Evolutionary conservation across 176 grass and related monocot species (phyloP), one percentile per base, ranked within the genome.

Genomic region (Pharus latifolius): DNA sequence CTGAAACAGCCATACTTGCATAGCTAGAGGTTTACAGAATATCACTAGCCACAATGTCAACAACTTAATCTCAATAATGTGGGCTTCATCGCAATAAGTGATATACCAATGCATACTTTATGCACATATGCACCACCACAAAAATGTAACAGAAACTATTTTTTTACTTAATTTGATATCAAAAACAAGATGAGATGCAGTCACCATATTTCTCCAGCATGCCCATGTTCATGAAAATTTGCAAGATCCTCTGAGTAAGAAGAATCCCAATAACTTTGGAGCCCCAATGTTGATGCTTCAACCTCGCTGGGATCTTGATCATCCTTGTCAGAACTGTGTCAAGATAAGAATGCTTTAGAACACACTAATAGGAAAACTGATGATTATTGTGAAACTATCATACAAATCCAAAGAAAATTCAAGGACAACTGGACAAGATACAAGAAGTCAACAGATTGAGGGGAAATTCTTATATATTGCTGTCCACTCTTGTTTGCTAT

Each of bases 131-230:
- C n/a, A n/a, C n/a, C n/a, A n/a, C n/a, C n/a, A n/a, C n/a, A n/a
- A n/a, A n/a, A n/a, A n/a, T n/a, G n/a, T n/a, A n/a, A n/a, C n/a
- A n/a, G n/a, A n/a, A 26, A 58, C 14, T 17, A 65, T 20, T 69
- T 29, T 7, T 44, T 56, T 73, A 52, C 1, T 28, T 28, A 32
- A 18, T 29, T n/a, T 30, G 20, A 22, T 42, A 34, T 65, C 2
- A 24, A 40, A 43, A 52, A 49, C 2, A 64, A 37, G 10, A 31
- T 25, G 25, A 15, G 11, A 57, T 57, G 25, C 40, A 7, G 31
- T 77, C 46, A 99, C 95, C 95, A 99, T 82, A 94, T 87, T 84
- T 99, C 95, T 63, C 95, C 95, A 72, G 84, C 79, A 54, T 91
- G 84, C 10, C 90, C 90, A 63, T 93, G 87, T 68, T 91, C 78